A percentile compares a stretch with the other conserved stretches of the same genome.
These are phyloP conservation scores for Prunus campanulata DNA, from an alignment of 306 rosid genomes.

Conservation along the genomic window DNA sequence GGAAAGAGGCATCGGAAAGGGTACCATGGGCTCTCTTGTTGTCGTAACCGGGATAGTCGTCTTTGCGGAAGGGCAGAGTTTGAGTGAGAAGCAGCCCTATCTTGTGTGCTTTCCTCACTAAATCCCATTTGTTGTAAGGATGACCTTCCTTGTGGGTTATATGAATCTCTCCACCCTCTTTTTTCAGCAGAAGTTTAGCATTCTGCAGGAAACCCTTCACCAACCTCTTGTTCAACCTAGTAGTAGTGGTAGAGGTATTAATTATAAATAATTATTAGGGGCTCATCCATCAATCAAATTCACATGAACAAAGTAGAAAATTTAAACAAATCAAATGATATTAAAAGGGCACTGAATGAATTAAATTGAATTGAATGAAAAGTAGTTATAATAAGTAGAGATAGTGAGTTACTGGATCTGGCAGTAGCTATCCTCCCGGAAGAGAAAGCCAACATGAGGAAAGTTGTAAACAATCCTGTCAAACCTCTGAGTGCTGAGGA, in stretches of 20 bases:
- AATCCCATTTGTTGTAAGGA: constrained; percentile 70
- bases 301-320: neutral
- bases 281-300: too few species aligned
- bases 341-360: neutral
- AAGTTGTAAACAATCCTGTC: constrained; percentile 75
- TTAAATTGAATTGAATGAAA: neutral
- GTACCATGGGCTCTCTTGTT: constrained; percentile 80
- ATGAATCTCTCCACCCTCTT: constrained; percentile 70
- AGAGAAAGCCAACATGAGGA: constrained; percentile 82
- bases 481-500: constrained; percentile 79
- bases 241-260: neutral
- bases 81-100: constrained; percentile 42
- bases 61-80: constrained; percentile 44
- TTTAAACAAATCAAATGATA: neutral
- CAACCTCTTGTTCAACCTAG: constrained; percentile 71
- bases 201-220: constrained; percentile 63
- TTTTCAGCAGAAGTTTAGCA: constrained; percentile 50
- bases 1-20: constrained; percentile 43
- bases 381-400: neutral
- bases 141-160: constrained; percentile 71
- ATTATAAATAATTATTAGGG: too few species aligned
- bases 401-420: constrained; percentile 55
- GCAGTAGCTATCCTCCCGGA: constrained; percentile 60
- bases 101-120: constrained; percentile 59
- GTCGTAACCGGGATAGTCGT: constrained; percentile 64